These are phyloP conservation scores for Barbatosphaeria neglecta DNA, from an alignment of 495 filamentous ascomycete genomes.

Conservation along the genomic window DNA sequence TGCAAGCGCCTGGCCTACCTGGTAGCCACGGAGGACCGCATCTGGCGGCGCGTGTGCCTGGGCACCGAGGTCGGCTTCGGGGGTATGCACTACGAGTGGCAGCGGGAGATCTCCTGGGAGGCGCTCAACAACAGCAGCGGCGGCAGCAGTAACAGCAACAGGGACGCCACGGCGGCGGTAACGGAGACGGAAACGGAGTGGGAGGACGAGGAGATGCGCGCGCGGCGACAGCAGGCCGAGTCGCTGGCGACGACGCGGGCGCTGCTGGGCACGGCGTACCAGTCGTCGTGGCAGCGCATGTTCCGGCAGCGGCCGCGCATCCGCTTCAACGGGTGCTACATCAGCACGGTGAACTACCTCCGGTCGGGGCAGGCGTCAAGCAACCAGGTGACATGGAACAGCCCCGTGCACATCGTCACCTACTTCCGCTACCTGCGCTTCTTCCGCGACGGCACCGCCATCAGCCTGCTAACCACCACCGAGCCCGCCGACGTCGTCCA, in stretches of 20 bases:
- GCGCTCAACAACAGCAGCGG: constrained; percentile 29
- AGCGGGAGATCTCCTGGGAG: constrained; percentile 50
- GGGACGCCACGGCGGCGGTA: constrained; percentile 6
- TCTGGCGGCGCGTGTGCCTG: constrained; percentile 73
- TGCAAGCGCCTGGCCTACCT: constrained; percentile 82
- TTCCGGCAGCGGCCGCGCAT: constrained; percentile 75
- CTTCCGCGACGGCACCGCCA: constrained; percentile 75
- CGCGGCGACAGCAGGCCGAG: constrained; percentile 14
- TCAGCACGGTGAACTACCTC: constrained; percentile 90
- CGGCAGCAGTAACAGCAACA: constrained; percentile 18
- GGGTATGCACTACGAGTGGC: constrained; percentile 75
- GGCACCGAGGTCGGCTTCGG: constrained; percentile 63
- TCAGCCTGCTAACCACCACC: constrained; percentile 64
- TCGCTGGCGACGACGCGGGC: constrained; percentile 21
- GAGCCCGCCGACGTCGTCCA: constrained; percentile 81
- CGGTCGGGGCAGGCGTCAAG: constrained; percentile 55
- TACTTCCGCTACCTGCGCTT: constrained; percentile 96
- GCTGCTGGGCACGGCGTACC: constrained; percentile 30
- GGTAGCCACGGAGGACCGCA: constrained; percentile 71
- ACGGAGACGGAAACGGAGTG: constrained; percentile 12
- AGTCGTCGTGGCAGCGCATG: constrained; percentile 47
- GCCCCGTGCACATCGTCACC: constrained; percentile 88
- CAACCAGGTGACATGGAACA: constrained; percentile 55
- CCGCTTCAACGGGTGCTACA: constrained; percentile 91
- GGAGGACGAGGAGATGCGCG: constrained; percentile 12